Evolutionary conservation across 2,329 filamentous ascomycete genomes (phyloP), one percentile per base, ranked within the genome.

Genomic region (Pseudocercospora ulei): DNA sequence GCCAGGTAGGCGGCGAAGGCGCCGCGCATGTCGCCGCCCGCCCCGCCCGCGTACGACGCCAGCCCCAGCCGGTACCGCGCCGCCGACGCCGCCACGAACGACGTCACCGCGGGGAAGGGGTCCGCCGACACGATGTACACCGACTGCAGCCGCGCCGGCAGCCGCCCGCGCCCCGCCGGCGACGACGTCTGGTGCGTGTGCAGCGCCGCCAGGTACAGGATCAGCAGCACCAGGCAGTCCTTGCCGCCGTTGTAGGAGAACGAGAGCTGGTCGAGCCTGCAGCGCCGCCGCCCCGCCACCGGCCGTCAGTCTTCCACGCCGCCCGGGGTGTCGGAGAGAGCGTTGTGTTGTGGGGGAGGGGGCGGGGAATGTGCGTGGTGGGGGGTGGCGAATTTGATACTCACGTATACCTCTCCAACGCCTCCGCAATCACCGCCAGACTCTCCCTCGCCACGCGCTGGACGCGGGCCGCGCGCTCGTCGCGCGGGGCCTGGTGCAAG

Each of bases 161-260:
- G 53, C 48, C 54, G 51, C 6, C 13, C 12, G n/a, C 47, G 51
- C 5, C 11, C 11, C 16, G 41, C 19, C 22, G 24, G 54, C 41
- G 31, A 46, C 44, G 18, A 52, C 49, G 59, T 53, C 18, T 50
- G 43, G 33, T 56, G 53, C n/a, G 52, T 54, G 52, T 70, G 65
- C 1, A 78, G 62, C 12, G 69, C 69, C 46, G 80, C 78, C 50
- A 96, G 78, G 57, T 94, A 84, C 49, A 96, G 70, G 55, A 95
- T 73, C 4, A 96, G 71, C 11, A 96, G 76, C 37, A 96, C 87
- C 11, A 96, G 80, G 56, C 88, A 96, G 70, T 96, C 90, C 63
- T 98, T 98, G 45, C 90, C 90, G 57, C 90, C 90, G 55, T 98
- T 98, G 65, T 95, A 98, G 40, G 88, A 93, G 48, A 96, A 70